phyloP scores from a whole-genome alignment of 352 stramenopile species.

The Phytophthora ramorum region DNA sequence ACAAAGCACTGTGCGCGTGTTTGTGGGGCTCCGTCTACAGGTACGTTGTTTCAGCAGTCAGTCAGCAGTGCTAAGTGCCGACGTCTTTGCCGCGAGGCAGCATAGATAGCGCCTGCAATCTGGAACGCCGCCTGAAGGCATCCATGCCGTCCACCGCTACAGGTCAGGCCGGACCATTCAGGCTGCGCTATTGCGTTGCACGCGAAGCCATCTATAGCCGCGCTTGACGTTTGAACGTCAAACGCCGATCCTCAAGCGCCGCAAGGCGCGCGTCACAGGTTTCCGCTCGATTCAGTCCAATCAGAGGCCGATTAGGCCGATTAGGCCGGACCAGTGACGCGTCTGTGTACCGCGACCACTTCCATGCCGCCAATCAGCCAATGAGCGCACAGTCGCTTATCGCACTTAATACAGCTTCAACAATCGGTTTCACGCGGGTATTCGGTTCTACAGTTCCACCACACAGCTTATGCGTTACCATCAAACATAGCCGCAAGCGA shows the following conservation, averaged over 20 bases:
- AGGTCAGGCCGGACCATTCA: slow-evolving; percentile 12
- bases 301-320: slow-evolving; percentile 12
- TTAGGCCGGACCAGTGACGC: slow-evolving; percentile 28
- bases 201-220: not conserved
- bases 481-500: not conserved
- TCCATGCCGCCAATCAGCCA: slow-evolving; percentile 28
- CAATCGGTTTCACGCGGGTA: slow-evolving; percentile 22
- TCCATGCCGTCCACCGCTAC: not conserved
- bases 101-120: slow-evolving; percentile 19
- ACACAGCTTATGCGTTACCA: not conserved
- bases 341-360: slow-evolving; percentile 19
- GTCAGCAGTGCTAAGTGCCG: too few species aligned
- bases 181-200: slow-evolving; percentile 14
- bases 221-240: slow-evolving; percentile 8
- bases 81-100: slow-evolving; percentile 8
- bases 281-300: slow-evolving; percentile 27
- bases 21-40: too few species aligned
- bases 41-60: too few species aligned
- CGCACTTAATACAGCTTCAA: slow-evolving; percentile 10
- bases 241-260: slow-evolving; percentile 31
- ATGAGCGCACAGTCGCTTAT: slow-evolving; percentile 28
- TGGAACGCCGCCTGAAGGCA: not conserved
- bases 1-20: too few species aligned
- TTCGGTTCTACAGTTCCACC: not conserved
- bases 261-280: not conserved